Percentiles rank a stretch among this genome's conserved stretches.
Conservation (phyloP, 192 early-diverging fungal species). For the Entophlyctis helioformis region DNA sequence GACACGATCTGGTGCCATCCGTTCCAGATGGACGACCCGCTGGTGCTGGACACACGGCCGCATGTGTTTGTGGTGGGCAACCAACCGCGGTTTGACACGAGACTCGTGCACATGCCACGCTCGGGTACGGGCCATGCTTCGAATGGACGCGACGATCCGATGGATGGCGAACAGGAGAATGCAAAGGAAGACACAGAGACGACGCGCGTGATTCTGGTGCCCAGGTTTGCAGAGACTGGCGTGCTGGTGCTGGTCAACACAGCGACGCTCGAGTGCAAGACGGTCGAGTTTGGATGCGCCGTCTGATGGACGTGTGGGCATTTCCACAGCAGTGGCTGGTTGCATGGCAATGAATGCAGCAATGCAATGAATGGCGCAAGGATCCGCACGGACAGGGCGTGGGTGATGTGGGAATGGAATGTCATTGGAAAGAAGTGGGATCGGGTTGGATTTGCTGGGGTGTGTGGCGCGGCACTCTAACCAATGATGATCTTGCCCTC, state of each 20-base stretch:
- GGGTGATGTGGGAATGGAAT: too few species aligned
- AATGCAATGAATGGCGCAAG: too few species aligned
- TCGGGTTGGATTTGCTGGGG: too few species aligned
- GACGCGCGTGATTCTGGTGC: constrained; percentile 64
- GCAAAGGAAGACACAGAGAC: constrained; percentile 9
- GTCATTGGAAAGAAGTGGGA: too few species aligned
- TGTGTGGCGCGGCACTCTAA: too few species aligned
- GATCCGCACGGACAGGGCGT: too few species aligned
- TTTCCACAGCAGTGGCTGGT: too few species aligned
- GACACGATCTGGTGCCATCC: constrained; percentile 96
- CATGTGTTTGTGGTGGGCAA: constrained; percentile 88
- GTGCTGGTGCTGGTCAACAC: constrained; percentile 71
- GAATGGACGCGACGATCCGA: too few species aligned
- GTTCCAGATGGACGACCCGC: constrained; percentile 76
- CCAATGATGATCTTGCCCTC: constrained; percentile 72
- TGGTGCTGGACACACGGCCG: constrained; percentile 61
- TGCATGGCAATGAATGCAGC: too few species aligned
- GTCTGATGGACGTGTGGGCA: too few species aligned
- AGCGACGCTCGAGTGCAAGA: constrained; percentile 38
- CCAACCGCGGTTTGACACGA: constrained; percentile 60
- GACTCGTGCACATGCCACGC: constrained; percentile 9
- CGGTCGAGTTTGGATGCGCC: constrained; percentile 5
- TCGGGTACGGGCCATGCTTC: neutral
- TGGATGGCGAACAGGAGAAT: too few species aligned
- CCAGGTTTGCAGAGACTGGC: constrained; percentile 56